Evolutionary conservation across 1,284 basidiomycete genomes (phyloP), one percentile per base, ranked within the genome.

Genomic region (Austropuccinia psidii): DNA sequence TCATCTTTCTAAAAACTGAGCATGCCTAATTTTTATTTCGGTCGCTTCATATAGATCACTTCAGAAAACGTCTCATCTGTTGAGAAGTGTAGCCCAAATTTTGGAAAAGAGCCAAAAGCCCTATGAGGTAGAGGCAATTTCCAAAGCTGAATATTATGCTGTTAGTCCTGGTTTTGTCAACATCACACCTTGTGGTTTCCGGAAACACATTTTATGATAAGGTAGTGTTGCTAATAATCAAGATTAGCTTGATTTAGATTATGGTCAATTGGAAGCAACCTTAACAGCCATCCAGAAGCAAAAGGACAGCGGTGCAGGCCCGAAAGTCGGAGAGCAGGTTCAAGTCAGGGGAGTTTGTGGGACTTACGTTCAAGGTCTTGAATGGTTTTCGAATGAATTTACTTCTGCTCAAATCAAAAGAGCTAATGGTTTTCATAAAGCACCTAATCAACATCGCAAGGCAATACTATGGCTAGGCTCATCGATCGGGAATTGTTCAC

Each of bases 401-500:
- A 52, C 58, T 52, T 15, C 52, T 33, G 19, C 29, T 33, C 43
- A 37, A 37, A 1, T 29, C 39, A n/a, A 39, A 8, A 76, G 77
- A 55, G 76, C 76, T 50, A n/a, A n/a, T n/a, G n/a, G n/a, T n/a
- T n/a, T n/a, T n/a, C n/a, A n/a, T n/a, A n/a, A n/a, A n/a, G n/a
- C n/a, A n/a, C n/a, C n/a, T n/a, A n/a, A n/a, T n/a, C 74, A 75
- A 39, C 66, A 77, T 31, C 77, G 77, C 65, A 72, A 52, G 39
- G 91, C 93, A 78, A 83, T 97, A 72, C 83, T 97, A 74, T 98
- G 96, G 84, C 84, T 98, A n/a, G 95, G 95, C 0, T 95, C 91
- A 0, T 93, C 92, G 0, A 82, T 98, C 15, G 95, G 95, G 15
- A 98, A 98, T 83, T 97, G 98, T 80, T 81, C 84, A n/a, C 86